These are phyloP conservation scores for Cladosporium phlei DNA, from an alignment of 2,329 filamentous ascomycete species.

Conservation along the genomic window DNA sequence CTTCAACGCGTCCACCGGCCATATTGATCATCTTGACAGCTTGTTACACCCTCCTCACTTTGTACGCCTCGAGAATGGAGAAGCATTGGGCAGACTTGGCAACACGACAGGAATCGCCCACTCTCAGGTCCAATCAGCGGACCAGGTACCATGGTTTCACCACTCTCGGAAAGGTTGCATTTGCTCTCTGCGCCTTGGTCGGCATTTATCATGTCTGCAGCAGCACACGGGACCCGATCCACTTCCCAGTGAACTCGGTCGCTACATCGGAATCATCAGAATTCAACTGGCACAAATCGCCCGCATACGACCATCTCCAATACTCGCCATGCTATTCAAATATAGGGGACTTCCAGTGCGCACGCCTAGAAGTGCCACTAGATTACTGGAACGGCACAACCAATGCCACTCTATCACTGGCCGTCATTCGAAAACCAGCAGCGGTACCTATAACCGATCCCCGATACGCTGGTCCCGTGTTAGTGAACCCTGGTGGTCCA, in stretches of 20 bases:
- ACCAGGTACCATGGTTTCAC: neutral
- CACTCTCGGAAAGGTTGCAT: neutral
- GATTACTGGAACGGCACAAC: constrained; percentile 38
- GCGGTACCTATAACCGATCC: constrained; percentile 37
- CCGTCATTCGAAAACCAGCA: constrained; percentile 45
- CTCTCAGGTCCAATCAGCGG: neutral
- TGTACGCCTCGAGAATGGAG: neutral
- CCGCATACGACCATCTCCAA: constrained; percentile 12
- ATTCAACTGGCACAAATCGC: constrained; percentile 18
- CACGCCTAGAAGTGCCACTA: constrained; percentile 47
- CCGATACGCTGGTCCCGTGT: constrained; percentile 38
- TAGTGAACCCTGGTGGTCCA: constrained; percentile 43
- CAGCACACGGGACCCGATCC: too few relatives aligned
- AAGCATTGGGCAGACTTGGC: neutral
- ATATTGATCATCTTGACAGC: too few relatives aligned
- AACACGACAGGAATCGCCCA: neutral
- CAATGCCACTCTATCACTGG: constrained; percentile 36
- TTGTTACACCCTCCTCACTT: too few relatives aligned
- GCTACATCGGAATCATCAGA: neutral
- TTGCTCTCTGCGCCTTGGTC: neutral
- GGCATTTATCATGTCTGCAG: neutral
- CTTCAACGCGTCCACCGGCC: too few relatives aligned
- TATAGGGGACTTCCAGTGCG: constrained; percentile 40
- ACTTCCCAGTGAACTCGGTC: too few relatives aligned
- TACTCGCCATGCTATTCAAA: constrained; percentile 35